Evolutionary conservation across 441 rosid species (phyloP).

Genomic region (Euphorbia corollata): DNA sequence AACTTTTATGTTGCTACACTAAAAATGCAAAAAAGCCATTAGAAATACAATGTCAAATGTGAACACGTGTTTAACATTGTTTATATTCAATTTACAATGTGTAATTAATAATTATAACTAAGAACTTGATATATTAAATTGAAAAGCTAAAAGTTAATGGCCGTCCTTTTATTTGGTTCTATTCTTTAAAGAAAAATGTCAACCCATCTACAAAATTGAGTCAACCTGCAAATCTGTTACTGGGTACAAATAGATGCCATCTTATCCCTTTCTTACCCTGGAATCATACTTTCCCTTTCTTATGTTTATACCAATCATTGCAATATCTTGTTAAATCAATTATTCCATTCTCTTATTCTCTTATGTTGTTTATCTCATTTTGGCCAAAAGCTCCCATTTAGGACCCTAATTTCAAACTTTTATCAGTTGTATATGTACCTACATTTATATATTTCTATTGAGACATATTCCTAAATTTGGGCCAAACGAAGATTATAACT

Average conservation of each 20-base stretch:
- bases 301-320: slow-evolving; percentile 10
- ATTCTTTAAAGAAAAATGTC: too few relatives aligned
- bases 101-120: too few relatives aligned
- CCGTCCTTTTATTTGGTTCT: neutral
- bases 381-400: neutral
- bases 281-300: slow-evolving; percentile 14
- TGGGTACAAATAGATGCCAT: slow-evolving; percentile 5
- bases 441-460: neutral
- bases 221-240: neutral
- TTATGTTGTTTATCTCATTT: neutral
- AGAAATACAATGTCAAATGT: too few relatives aligned
- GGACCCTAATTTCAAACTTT: neutral
- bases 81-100: too few relatives aligned
- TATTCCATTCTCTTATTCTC: neutral
- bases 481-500: too few relatives aligned
- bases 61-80: too few relatives aligned
- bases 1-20: too few relatives aligned
- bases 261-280: slow-evolving; percentile 6
- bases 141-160: neutral
- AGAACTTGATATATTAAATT: too few relatives aligned
- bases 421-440: too few relatives aligned
- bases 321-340: neutral
- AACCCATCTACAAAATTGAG: neutral
- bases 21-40: too few relatives aligned
- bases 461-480: too few relatives aligned